These are phyloP conservation scores for Yamadazyma kanchanaburiensis DNA, from an alignment of 1,139 yeast species.

Conservation along the genomic window DNA sequence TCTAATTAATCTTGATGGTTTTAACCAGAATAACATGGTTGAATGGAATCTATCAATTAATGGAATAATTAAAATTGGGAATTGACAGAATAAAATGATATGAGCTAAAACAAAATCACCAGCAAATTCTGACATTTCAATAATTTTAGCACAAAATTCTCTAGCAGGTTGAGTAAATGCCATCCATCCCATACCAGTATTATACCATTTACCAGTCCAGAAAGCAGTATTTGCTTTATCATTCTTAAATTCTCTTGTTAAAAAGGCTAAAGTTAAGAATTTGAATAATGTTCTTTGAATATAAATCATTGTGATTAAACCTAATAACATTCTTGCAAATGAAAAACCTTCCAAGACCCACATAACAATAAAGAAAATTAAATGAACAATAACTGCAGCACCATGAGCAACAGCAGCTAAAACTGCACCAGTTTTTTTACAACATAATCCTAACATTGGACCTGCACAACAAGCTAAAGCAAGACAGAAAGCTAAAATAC, in stretches of 20 bases:
- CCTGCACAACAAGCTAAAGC: constrained; percentile 96
- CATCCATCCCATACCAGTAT: constrained; percentile 90
- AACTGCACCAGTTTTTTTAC: constrained; percentile 96
- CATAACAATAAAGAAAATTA: constrained; percentile 87
- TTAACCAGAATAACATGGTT: constrained; percentile 97
- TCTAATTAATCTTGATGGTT: constrained; percentile 96
- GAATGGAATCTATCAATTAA: constrained; percentile 97
- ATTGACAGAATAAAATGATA: constrained; percentile 78
- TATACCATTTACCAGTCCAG: constrained; percentile 99
- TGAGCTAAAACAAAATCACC: constrained; percentile 97
- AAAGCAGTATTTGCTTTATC: constrained; percentile 96
- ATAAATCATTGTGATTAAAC: constrained; percentile 80
- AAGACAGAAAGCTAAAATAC: constrained; percentile 70
- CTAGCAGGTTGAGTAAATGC: constrained; percentile 96
- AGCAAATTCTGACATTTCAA: constrained; percentile 93
- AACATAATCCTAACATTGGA: constrained; percentile 90
- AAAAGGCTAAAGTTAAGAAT: constrained; percentile 69
- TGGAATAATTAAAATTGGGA: constrained; percentile 85
- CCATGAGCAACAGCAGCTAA: constrained; percentile 98
- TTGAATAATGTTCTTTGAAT: constrained; percentile 88
- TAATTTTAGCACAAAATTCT: constrained; percentile 91
- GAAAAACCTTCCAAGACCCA: constrained; percentile 96
- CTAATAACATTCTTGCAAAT: constrained; percentile 83
- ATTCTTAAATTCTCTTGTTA: constrained; percentile 96
- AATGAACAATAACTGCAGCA: constrained; percentile 80